Evolutionary conservation across 2,329 filamentous ascomycete genomes (phyloP).

Genomic region (Septoria linicola): DNA sequence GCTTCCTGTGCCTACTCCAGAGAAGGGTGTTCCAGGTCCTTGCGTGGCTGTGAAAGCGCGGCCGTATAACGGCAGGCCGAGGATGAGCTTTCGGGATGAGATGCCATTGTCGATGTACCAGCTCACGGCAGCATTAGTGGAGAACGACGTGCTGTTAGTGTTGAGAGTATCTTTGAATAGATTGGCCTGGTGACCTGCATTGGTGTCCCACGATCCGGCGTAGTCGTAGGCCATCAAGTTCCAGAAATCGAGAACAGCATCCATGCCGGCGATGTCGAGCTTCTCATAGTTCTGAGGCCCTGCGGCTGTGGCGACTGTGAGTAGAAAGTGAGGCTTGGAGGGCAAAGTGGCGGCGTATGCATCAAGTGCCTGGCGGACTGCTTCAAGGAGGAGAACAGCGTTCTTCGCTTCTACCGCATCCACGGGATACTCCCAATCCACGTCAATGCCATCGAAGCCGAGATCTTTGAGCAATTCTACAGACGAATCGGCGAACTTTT

Average conservation of each 20-base stretch:
- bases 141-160: slow-evolving; percentile 72
- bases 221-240: slow-evolving; percentile 55
- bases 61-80: slow-evolving; percentile 91
- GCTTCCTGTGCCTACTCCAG: slow-evolving; percentile 71
- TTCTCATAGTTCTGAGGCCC: slow-evolving; percentile 47
- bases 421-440: slow-evolving; percentile 52
- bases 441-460: slow-evolving; percentile 62
- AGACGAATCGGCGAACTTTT: slow-evolving; percentile 66
- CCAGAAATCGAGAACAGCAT: slow-evolving; percentile 48
- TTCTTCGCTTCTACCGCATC: slow-evolving; percentile 41
- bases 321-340: slow-evolving; percentile 42
- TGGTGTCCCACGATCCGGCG: slow-evolving; percentile 74
- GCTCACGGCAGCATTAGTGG: slow-evolving; percentile 66
- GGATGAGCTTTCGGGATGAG: slow-evolving; percentile 67
- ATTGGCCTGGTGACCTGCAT: slow-evolving; percentile 77
- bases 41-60: slow-evolving; percentile 77
- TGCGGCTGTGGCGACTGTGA: slow-evolving; percentile 48
- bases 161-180: slow-evolving; percentile 60
- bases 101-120: slow-evolving; percentile 66
- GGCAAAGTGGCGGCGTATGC: slow-evolving; percentile 40
- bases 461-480: slow-evolving; percentile 75
- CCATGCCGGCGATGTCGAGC: slow-evolving; percentile 44
- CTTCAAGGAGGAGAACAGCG: slow-evolving; percentile 42
- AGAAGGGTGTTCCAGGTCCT: slow-evolving; percentile 67
- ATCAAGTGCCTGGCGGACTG: slow-evolving; percentile 41